Evolutionary conservation across 805 yeast species (phyloP).

Genomic region (Starmerella vitae): DNA sequence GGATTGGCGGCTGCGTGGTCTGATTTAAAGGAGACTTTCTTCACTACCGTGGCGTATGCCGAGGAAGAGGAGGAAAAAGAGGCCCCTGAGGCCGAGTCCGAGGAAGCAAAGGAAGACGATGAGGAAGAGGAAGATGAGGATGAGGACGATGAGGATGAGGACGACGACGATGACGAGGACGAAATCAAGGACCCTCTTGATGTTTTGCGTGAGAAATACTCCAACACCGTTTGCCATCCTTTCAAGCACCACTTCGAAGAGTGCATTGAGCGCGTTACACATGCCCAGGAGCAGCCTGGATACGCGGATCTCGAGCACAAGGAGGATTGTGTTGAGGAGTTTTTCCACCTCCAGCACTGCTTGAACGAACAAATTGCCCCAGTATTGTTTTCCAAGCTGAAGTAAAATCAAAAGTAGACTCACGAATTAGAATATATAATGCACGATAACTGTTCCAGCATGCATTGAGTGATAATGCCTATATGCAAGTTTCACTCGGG

Average conservation of each 20-base stretch:
- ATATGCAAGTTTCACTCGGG: too few relatives aligned
- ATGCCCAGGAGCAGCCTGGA: conserved; percentile 70
- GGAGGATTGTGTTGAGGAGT: conserved; percentile 97
- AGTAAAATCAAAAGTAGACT: conserved; percentile 31
- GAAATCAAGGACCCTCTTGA: conserved; percentile 56
- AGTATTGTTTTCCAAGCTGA: conserved; percentile 72
- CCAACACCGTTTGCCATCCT: conserved; percentile 53
- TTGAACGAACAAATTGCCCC: conserved; percentile 85
- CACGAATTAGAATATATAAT: not conserved
- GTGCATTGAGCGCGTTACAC: conserved; percentile 89
- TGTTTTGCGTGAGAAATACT: conserved; percentile 35
- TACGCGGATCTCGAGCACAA: conserved; percentile 70
- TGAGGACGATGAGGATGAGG: conserved; percentile 44
- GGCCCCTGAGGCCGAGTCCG: conserved; percentile 25
- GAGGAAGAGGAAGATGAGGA: conserved; percentile 33
- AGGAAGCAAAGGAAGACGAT: conserved; percentile 22
- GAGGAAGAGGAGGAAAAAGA: conserved; percentile 33
- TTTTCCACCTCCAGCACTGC: conserved; percentile 93
- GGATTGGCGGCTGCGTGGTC: conserved; percentile 33
- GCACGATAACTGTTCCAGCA: too few relatives aligned
- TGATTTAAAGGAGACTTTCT: conserved; percentile 66
- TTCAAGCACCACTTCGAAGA: conserved; percentile 82
- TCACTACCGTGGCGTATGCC: conserved; percentile 73
- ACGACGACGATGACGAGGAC: conserved; percentile 56
- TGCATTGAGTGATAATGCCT: too few relatives aligned